phyloP scores from a whole-genome alignment of 345 rosid genomes.

The Eucalyptus polyanthemos region DNA sequence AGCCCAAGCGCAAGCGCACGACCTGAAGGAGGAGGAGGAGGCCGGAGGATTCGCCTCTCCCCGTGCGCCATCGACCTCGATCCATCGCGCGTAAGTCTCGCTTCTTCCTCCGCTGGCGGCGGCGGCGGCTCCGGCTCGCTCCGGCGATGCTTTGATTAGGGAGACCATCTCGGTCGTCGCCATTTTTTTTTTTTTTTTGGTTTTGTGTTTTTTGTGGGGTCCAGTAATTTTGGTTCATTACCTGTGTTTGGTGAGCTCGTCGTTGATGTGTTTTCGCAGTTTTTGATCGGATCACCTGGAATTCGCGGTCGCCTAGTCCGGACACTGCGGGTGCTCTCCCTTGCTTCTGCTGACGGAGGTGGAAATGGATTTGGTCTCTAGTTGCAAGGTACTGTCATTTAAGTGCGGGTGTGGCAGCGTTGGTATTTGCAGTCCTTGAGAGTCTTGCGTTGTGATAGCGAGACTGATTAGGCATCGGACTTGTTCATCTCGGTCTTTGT shows the following conservation, averaged over 20 bases:
- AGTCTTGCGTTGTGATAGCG: not conserved
- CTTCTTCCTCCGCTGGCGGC: not conserved
- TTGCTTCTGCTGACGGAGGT: not conserved
- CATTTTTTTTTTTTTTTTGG: not conserved
- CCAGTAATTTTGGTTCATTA: not conserved
- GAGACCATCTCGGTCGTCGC: not conserved
- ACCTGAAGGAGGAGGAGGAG: not conserved
- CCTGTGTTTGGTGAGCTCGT: not conserved
- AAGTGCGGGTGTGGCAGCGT: not conserved
- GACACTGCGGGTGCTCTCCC: not conserved
- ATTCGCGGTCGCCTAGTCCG: not conserved
- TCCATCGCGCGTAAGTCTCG: not conserved
- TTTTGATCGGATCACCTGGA: constrained; percentile 3
- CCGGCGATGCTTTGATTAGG: not conserved
- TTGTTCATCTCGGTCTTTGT: not conserved
- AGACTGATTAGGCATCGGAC: not conserved
- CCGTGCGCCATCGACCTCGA: not conserved
- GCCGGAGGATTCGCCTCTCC: not conserved
- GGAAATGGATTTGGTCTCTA: constrained; percentile 70
- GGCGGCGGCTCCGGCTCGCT: not conserved
- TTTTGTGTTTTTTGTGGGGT: not conserved
- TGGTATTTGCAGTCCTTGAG: not conserved
- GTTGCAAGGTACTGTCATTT: constrained; percentile 54
- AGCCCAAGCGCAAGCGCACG: not conserved
- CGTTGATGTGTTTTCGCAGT: not conserved